phyloP scores from a whole-genome alignment of 176 grass and related monocot species.

The Saccharum officinarum region DNA sequence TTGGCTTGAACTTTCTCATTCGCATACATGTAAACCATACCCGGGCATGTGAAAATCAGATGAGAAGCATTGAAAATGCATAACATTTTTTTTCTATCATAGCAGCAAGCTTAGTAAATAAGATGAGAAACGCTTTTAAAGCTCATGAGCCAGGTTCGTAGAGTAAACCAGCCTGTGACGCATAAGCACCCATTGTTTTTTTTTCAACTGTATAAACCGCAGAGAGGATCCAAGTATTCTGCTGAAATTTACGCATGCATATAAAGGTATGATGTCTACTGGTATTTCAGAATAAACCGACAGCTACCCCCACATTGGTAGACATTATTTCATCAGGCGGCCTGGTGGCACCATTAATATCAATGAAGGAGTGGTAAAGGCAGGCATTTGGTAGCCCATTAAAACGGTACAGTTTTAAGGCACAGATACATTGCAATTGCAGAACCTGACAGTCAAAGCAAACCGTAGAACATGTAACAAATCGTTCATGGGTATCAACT shows the following conservation, averaged over 20 bases:
- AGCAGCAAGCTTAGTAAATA: constrained; percentile 2
- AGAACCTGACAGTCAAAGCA: not conserved
- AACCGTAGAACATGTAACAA: not conserved
- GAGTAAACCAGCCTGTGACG: not conserved
- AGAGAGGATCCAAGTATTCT: not conserved
- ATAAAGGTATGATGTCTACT: not conserved
- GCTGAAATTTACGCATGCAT: not conserved
- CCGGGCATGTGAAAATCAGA: not conserved
- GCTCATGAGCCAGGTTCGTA: not conserved
- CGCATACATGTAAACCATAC: not conserved
- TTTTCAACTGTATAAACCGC: not conserved
- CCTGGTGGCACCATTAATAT: not conserved
- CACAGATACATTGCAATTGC: not conserved
- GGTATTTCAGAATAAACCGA: not conserved
- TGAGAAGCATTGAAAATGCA: not conserved
- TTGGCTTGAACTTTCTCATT: not conserved
- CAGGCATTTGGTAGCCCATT: not conserved
- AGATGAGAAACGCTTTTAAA: too few relatives aligned
- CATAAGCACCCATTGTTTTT: not conserved
- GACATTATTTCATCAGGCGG: not conserved
- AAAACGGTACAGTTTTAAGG: not conserved
- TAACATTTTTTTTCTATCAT: not conserved
- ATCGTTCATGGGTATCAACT: not conserved
- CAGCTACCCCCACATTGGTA: not conserved
- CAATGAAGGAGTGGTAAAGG: not conserved